Percentiles rank a stretch among this genome's conserved stretches.
Evolutionary conservation across 441 rosid species (phyloP).

Genomic region (Eutrema salsugineum): DNA sequence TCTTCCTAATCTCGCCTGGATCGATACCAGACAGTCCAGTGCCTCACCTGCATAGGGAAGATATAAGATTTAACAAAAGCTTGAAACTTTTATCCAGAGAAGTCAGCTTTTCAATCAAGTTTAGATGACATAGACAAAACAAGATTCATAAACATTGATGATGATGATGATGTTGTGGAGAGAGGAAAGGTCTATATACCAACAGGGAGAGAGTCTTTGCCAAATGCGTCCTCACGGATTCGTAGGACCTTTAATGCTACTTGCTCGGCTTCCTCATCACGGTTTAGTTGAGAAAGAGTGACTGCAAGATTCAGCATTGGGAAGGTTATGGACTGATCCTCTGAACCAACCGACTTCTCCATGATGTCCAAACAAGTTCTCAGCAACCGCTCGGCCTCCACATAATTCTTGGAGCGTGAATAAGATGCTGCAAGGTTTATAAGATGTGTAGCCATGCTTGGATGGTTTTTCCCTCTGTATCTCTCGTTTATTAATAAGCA

Average conservation of each 20-base stretch:
- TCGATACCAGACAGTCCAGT: constrained; percentile 73
- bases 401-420: constrained; percentile 61
- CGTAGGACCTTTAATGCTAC: constrained; percentile 51
- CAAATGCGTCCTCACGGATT: constrained; percentile 72
- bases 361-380: constrained; percentile 60
- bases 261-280: constrained; percentile 72
- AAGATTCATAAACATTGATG: not conserved
- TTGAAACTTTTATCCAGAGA: not conserved
- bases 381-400: constrained; percentile 72
- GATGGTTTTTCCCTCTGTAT: constrained; percentile 61
- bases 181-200: constrained; percentile 42
- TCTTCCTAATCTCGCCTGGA: constrained; percentile 58
- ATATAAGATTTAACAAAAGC: not conserved
- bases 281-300: constrained; percentile 58
- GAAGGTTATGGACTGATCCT: constrained; percentile 65
- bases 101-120: not conserved
- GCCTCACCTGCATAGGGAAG: constrained; percentile 59
- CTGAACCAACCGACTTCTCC: constrained; percentile 45
- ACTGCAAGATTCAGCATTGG: constrained; percentile 79
- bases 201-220: constrained; percentile 68
- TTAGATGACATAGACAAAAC: not conserved
- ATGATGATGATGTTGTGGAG: constrained; percentile 1
- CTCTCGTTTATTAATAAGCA: constrained; percentile 69
- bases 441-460: constrained; percentile 65
- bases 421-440: constrained; percentile 75